These are phyloP conservation scores for Talaromyces atroroseus DNA, from an alignment of 2,329 filamentous ascomycete species.

Conservation along the genomic window DNA sequence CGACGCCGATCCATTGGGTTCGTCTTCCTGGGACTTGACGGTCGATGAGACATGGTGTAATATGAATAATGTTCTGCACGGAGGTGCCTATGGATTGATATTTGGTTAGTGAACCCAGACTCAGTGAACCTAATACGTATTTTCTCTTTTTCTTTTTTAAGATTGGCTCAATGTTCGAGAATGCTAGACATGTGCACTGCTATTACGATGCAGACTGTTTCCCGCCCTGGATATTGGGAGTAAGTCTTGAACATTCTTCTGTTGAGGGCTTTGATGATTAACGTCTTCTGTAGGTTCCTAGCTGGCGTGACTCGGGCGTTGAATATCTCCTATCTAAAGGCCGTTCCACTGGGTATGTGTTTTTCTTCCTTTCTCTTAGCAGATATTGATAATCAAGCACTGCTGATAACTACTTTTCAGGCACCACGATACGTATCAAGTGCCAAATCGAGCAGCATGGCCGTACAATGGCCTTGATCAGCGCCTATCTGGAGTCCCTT, in stretches of 20 bases:
- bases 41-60: slow-evolving; percentile 22
- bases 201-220: slow-evolving; percentile 45
- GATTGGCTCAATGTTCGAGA: background rate
- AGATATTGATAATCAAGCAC: background rate
- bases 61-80: slow-evolving; percentile 24
- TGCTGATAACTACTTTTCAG: slow-evolving; percentile 15
- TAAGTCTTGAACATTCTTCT: slow-evolving; percentile 20
- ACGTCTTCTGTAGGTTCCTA: slow-evolving; percentile 33
- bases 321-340: slow-evolving; percentile 49
- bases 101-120: slow-evolving; percentile 51
- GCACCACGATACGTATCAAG: slow-evolving; percentile 40
- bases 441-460: slow-evolving; percentile 44
- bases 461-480: slow-evolving; percentile 49
- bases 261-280: background rate
- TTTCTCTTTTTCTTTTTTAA: too few species aligned
- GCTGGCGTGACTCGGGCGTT: slow-evolving; percentile 48
- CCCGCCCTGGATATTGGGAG: slow-evolving; percentile 47
- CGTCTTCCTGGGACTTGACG: slow-evolving; percentile 20
- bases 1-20: slow-evolving; percentile 20
- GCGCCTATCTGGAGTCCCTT: slow-evolving; percentile 45
- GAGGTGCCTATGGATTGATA: slow-evolving; percentile 63
- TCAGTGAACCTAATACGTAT: background rate
- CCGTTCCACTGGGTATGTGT: slow-evolving; percentile 41
- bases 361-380: background rate
- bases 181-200: slow-evolving; percentile 48